Conservation (phyloP, 106 monocot species). For the Phalaenopsis aphrodite region DNA sequence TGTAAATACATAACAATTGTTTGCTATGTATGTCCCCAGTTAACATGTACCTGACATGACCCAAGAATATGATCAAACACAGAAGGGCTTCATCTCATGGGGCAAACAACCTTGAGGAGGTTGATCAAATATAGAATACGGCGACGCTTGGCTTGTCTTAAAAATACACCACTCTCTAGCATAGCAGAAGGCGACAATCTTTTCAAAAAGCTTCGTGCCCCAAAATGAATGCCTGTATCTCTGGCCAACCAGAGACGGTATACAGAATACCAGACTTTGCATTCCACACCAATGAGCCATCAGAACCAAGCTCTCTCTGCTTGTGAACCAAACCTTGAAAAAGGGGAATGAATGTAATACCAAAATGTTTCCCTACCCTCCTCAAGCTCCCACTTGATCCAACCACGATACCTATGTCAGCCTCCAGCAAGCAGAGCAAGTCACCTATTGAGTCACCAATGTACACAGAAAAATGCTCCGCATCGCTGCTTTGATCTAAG, state of each 20-base stretch:
- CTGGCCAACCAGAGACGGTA: conserved; percentile 77
- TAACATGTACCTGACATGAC: background rate
- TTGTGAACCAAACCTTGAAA: conserved; percentile 55
- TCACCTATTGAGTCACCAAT: conserved; percentile 88
- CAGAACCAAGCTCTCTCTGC: conserved; percentile 35
- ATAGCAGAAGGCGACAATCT: background rate
- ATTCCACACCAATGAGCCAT: conserved; percentile 32
- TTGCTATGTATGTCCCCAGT: background rate
- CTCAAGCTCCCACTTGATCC: conserved; percentile 72
- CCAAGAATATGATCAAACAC: background rate
- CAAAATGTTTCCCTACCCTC: conserved; percentile 61
- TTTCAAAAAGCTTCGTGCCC: conserved; percentile 21
- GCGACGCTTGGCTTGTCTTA: background rate
- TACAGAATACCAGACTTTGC: conserved; percentile 66
- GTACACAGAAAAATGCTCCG: conserved; percentile 54
- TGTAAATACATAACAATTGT: too few relatives aligned
- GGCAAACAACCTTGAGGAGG: background rate
- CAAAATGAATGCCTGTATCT: conserved; percentile 77
- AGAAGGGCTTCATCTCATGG: background rate
- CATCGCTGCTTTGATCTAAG: conserved; percentile 4
- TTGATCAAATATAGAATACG: background rate
- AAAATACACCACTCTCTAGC: background rate
- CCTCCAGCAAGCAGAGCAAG: conserved; percentile 75
- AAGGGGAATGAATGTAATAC: conserved; percentile 71
- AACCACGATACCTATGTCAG: conserved; percentile 85